Evolutionary conservation across 495 filamentous ascomycete genomes (phyloP).

Genomic region (Paragyromitra xinjiangensis): DNA sequence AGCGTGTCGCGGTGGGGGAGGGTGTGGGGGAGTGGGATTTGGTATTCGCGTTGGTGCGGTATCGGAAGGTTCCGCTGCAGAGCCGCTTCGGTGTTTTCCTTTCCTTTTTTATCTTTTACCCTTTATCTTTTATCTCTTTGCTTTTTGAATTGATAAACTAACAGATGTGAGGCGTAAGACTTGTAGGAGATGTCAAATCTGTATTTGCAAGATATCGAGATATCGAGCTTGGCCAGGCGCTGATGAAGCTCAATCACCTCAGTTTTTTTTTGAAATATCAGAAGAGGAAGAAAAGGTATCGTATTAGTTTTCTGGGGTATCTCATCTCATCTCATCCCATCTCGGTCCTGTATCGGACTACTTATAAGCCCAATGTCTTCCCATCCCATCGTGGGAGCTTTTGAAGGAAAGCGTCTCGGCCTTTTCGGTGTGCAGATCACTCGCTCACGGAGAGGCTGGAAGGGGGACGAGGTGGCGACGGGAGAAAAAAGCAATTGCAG

Average conservation of each 20-base stretch:
- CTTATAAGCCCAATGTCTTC: slow-evolving; percentile 16
- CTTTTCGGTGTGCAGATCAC: slow-evolving; percentile 33
- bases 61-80: slow-evolving; percentile 22
- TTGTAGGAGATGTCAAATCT: neutral
- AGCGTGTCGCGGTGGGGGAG: neutral
- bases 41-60: neutral
- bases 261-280: neutral
- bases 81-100: slow-evolving; percentile 1
- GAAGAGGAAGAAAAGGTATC: neutral
- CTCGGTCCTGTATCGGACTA: neutral
- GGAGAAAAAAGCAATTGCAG: slow-evolving; percentile 40
- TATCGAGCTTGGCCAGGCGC: neutral
- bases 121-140: neutral
- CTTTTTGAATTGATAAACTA: neutral
- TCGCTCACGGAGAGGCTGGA: slow-evolving; percentile 19
- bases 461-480: slow-evolving; percentile 42
- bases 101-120: neutral
- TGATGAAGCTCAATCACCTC: neutral
- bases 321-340: neutral
- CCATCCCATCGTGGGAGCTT: slow-evolving; percentile 5
- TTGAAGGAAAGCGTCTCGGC: slow-evolving; percentile 10
- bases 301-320: neutral
- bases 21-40: neutral
- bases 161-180: neutral
- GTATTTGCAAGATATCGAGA: neutral